Percentiles rank a stretch among this genome's conserved stretches.
Evolutionary conservation across 2,329 filamentous ascomycete species (phyloP).

Genomic region (Lasiodiplodia sp.): DNA sequence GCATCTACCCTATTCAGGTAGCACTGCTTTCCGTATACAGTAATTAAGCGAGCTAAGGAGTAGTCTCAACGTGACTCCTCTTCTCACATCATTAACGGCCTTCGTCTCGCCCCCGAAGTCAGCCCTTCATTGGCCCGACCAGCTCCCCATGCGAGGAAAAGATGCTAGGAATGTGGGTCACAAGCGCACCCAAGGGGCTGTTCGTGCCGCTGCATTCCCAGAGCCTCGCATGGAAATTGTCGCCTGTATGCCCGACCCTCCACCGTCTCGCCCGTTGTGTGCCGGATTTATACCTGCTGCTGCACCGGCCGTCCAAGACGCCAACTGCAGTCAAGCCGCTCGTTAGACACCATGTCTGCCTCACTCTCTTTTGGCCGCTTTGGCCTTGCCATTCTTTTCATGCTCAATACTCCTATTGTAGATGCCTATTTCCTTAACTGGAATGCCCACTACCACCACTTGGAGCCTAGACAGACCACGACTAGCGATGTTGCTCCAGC

Average conservation of each 20-base stretch:
- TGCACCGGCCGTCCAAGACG: not conserved
- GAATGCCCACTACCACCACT: conserved; percentile 7
- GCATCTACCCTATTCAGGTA: not conserved
- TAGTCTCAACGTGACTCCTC: not conserved
- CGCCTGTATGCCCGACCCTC: conserved; percentile 5
- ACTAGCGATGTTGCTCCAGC: conserved; percentile 17
- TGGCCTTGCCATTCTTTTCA: conserved; percentile 24
- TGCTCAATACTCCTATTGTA: conserved; percentile 8
- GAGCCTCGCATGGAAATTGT: conserved; percentile 6
- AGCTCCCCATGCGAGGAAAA: not conserved
- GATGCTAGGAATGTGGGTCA: conserved; percentile 4
- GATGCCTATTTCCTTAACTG: conserved; percentile 24
- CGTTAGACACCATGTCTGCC: conserved; percentile 17
- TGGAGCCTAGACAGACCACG: conserved; percentile 25
- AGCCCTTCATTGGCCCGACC: not conserved
- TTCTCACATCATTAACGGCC: not conserved
- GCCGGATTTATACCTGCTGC: conserved; percentile 14
- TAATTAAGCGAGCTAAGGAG: conserved; percentile 21
- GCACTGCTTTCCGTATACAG: not conserved
- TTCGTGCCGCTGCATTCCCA: conserved; percentile 13
- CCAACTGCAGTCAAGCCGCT: not conserved
- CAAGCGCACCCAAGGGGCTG: conserved; percentile 23
- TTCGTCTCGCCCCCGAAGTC: not conserved
- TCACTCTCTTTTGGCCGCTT: conserved; percentile 6
- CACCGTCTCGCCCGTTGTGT: not conserved